Evolutionary conservation across 2,329 filamentous ascomycete genomes (phyloP).

Genomic region (Biscogniauxia mediterranea): DNA sequence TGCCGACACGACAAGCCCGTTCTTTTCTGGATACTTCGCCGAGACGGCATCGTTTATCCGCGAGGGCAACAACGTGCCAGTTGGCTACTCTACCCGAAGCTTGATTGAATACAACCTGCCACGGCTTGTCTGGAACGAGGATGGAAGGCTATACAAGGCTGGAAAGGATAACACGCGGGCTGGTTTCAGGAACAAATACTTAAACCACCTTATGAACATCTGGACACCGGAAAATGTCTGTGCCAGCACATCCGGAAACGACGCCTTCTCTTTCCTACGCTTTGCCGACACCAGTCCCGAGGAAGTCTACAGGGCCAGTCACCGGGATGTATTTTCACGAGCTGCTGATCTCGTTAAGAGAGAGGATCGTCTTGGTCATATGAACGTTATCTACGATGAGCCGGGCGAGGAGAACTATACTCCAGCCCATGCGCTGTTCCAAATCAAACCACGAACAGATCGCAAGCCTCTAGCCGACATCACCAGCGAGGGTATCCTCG

Average conservation of each 20-base stretch:
- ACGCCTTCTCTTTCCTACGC: conserved; percentile 84
- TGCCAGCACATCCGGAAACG: conserved; percentile 57
- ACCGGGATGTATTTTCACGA: conserved; percentile 70
- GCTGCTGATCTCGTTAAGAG: conserved; percentile 59
- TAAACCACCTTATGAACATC: conserved; percentile 84
- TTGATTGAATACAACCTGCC: conserved; percentile 83
- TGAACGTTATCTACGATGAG: conserved; percentile 71
- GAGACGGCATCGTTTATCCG: conserved; percentile 94
- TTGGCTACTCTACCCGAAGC: conserved; percentile 85
- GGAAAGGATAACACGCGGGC: conserved; percentile 71
- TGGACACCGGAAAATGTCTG: conserved; percentile 80
- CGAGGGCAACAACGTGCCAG: conserved; percentile 75
- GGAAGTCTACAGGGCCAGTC: conserved; percentile 70
- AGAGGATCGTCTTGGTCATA: conserved; percentile 59
- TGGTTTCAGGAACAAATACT: conserved; percentile 76
- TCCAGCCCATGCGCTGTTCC: conserved; percentile 76
- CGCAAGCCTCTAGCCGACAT: conserved; percentile 66
- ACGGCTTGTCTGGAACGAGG: conserved; percentile 76
- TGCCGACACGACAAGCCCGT: conserved; percentile 84
- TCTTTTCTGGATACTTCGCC: conserved; percentile 81
- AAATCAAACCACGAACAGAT: conserved; percentile 70
- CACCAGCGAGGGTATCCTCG: conserved; percentile 69
- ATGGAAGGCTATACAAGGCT: conserved; percentile 71
- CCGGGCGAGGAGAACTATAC: conserved; percentile 60
- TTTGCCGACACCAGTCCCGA: conserved; percentile 76